These are phyloP conservation scores for Fraxinus cuspidata DNA, from an alignment of 257 asterid species.

Conservation along the genomic window DNA sequence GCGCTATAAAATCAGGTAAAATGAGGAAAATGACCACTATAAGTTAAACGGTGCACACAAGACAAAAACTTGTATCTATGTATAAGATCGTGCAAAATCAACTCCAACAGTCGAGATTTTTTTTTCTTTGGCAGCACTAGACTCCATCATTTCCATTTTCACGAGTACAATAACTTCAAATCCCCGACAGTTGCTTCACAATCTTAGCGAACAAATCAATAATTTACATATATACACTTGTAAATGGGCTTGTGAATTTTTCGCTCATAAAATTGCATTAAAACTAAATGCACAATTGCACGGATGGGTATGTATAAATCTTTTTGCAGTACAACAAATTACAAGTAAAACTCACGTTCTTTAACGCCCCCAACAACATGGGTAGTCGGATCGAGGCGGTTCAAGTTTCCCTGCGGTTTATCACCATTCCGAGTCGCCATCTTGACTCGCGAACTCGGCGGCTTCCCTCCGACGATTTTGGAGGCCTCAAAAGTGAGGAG, in stretches of 20 bases:
- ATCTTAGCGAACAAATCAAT: not conserved
- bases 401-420: constrained; percentile 54
- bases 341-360: constrained; percentile 52
- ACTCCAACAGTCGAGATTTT: not conserved
- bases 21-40: not conserved
- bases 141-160: not conserved
- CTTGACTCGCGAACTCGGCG: constrained; percentile 29
- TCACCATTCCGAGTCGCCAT: constrained; percentile 28
- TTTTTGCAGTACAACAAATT: not conserved
- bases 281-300: not conserved
- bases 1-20: not conserved
- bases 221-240: not conserved
- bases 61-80: not conserved
- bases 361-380: constrained; percentile 68
- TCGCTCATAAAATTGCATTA: not conserved
- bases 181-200: not conserved
- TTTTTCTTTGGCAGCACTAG: not conserved
- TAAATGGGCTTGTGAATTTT: not conserved
- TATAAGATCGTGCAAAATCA: not conserved
- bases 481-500: constrained; percentile 64
- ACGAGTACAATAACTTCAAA: not conserved
- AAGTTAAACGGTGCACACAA: not conserved
- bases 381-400: constrained; percentile 70
- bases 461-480: constrained; percentile 47
- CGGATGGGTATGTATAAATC: not conserved